These are phyloP conservation scores for Penicillium sp. DNA, from an alignment of 2,329 filamentous ascomycete genomes.

Conservation along the genomic window DNA sequence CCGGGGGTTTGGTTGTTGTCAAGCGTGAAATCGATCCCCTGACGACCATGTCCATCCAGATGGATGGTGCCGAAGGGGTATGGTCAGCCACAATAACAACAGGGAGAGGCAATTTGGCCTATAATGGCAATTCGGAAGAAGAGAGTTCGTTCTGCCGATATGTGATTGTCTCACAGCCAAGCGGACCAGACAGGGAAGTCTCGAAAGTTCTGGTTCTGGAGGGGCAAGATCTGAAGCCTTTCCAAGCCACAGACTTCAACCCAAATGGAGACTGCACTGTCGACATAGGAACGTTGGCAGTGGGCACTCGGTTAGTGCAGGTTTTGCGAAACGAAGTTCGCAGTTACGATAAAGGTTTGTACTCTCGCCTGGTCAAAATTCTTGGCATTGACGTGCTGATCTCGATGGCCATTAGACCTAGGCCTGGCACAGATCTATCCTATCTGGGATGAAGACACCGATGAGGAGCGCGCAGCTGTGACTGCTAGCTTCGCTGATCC, in stretches of 20 bases:
- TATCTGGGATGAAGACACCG: conserved; percentile 86
- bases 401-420: conserved; percentile 59
- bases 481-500: conserved; percentile 83
- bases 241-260: conserved; percentile 86
- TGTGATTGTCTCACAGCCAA: conserved; percentile 73
- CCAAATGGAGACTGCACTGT: conserved; percentile 82
- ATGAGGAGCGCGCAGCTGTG: conserved; percentile 69
- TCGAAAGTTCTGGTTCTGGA: conserved; percentile 76
- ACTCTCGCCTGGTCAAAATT: conserved; percentile 8
- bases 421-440: conserved; percentile 87
- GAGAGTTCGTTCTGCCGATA: conserved; percentile 65
- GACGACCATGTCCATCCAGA: conserved; percentile 66
- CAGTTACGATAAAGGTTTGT: conserved; percentile 83
- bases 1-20: conserved; percentile 70
- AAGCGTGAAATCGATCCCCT: conserved; percentile 74
- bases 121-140: conserved; percentile 46
- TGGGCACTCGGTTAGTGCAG: conserved; percentile 78
- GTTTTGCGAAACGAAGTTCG: conserved; percentile 82
- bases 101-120: conserved; percentile 49
- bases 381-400: conserved; percentile 11
- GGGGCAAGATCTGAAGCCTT: conserved; percentile 68
- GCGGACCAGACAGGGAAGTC: conserved; percentile 66
- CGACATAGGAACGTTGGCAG: conserved; percentile 79
- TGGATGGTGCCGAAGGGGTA: conserved; percentile 69
- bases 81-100: conserved; percentile 68